Conservation (phyloP, 1,284 basidiomycete genomes). For the Irpex rosettiformis region DNA sequence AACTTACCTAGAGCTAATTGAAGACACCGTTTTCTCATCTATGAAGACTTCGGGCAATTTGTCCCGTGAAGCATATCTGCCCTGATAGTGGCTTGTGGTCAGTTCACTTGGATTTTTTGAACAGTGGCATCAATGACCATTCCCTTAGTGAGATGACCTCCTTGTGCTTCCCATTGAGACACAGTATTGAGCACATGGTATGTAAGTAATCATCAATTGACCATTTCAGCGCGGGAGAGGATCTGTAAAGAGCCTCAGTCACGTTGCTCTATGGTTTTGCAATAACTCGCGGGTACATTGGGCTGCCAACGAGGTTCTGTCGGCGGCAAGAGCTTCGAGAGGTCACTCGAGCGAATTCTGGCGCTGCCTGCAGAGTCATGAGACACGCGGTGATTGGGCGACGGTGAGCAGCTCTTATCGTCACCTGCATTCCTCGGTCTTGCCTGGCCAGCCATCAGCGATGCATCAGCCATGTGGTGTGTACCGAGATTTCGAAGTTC, state of each 20-base stretch:
- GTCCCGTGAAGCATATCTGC: too few relatives aligned
- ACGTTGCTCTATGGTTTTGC: neutral
- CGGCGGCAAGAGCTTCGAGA: neutral
- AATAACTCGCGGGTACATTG: neutral
- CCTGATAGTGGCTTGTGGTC: neutral
- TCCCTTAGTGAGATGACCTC: neutral
- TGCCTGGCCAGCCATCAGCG: neutral
- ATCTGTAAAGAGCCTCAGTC: neutral
- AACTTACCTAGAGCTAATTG: neutral
- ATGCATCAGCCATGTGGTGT: constrained; percentile 2
- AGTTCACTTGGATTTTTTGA: neutral
- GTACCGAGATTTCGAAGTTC: neutral
- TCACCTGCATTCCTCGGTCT: neutral
- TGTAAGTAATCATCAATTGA: neutral
- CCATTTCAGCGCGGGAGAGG: neutral
- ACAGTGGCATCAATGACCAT: neutral
- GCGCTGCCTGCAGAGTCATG: constrained; percentile 1
- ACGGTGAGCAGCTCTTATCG: neutral
- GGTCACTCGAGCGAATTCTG: neutral
- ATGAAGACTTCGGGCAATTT: neutral
- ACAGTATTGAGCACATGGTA: neutral
- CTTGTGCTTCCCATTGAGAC: neutral
- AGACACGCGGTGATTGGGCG: neutral
- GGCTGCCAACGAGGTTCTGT: neutral
- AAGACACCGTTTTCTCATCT: neutral